Evolutionary conservation across 2,329 filamentous ascomycete species (phyloP).

Genomic region (Penicillium sp.): DNA sequence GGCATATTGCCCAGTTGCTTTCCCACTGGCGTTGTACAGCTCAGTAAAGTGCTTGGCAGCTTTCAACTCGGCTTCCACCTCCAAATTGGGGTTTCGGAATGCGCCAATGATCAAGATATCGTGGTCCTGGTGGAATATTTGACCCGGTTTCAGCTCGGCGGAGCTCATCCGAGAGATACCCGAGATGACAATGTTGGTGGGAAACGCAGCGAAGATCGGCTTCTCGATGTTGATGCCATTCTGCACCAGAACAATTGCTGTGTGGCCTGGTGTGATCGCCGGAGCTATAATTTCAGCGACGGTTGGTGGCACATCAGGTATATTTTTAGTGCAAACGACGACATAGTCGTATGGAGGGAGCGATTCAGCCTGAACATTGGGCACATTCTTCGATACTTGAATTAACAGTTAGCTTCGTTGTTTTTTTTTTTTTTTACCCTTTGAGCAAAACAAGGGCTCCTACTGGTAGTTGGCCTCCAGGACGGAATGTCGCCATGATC

Average conservation of each 20-base stretch:
- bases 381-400: conserved; percentile 47
- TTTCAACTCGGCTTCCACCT: conserved; percentile 8
- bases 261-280: conserved; percentile 48
- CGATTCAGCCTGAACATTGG: conserved; percentile 33
- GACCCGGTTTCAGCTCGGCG: conserved; percentile 44
- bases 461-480: conserved; percentile 44
- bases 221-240: conserved; percentile 59
- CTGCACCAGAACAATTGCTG: conserved; percentile 53
- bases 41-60: conserved; percentile 44
- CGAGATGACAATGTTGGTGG: conserved; percentile 49
- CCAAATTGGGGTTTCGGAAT: conserved; percentile 32
- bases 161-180: conserved; percentile 52
- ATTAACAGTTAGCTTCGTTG: neutral
- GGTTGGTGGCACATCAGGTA: conserved; percentile 50
- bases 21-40: conserved; percentile 47
- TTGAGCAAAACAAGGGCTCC: conserved; percentile 8
- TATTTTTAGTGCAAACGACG: conserved; percentile 56
- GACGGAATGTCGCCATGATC: conserved; percentile 46
- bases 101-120: conserved; percentile 51
- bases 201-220: conserved; percentile 49
- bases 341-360: conserved; percentile 50
- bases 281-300: conserved; percentile 47
- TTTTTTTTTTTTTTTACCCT: neutral
- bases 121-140: conserved; percentile 50
- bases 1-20: conserved; percentile 41